Evolutionary conservation across 108 stramenopile species (phyloP).

Genomic region (Heterococcus sp.): DNA sequence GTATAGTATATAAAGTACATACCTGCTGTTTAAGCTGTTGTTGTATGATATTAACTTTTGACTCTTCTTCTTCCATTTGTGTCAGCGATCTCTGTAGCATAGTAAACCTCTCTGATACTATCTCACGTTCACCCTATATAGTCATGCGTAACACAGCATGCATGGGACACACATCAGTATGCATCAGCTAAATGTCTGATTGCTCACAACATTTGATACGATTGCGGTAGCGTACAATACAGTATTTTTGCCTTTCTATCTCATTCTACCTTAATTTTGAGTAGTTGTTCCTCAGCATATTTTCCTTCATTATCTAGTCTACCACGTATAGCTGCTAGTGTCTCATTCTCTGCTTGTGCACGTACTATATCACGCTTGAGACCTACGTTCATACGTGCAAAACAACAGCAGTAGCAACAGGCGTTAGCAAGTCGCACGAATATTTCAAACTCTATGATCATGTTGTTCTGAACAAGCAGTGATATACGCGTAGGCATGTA

Average conservation of each 20-base stretch:
- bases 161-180: no score
- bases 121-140: slow-evolving; percentile 51
- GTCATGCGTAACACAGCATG: no score
- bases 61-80: slow-evolving; percentile 66
- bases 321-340: slow-evolving; percentile 47
- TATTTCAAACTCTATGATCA: no score
- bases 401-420: no score
- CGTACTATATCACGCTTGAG: slow-evolving; percentile 48
- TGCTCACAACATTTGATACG: no score
- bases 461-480: no score
- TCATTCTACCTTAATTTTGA: slow-evolving; percentile 45
- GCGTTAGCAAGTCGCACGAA: no score
- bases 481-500: no score
- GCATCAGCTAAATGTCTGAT: no score
- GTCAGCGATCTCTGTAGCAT: slow-evolving; percentile 61
- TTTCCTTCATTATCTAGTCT: slow-evolving; percentile 62
- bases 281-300: slow-evolving; percentile 58
- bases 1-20: not conserved
- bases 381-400: slow-evolving; percentile 50
- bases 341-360: slow-evolving; percentile 48
- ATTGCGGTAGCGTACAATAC: no score
- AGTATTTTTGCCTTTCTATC: no score
- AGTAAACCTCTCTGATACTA: slow-evolving; percentile 48
- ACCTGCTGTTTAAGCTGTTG: slow-evolving; percentile 22
- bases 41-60: slow-evolving; percentile 40